These are phyloP conservation scores for Debaryomyces fabryi DNA, from an alignment of 1,139 yeast genomes.

Conservation along the genomic window DNA sequence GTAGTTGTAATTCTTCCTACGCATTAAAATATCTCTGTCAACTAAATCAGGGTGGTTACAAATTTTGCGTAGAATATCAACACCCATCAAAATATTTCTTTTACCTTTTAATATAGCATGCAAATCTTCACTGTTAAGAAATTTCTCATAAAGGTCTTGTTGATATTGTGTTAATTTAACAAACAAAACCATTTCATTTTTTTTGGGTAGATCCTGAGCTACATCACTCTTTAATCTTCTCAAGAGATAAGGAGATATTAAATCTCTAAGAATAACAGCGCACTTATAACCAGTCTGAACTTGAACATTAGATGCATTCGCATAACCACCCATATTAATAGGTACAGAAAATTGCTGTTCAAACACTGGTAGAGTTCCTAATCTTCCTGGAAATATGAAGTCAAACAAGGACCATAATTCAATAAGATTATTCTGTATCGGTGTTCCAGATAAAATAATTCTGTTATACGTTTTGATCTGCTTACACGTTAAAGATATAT, in stretches of 20 bases:
- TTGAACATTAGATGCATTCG: conserved; percentile 93
- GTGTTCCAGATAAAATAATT: conserved; percentile 90
- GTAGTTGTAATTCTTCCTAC: conserved; percentile 49
- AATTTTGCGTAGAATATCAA: conserved; percentile 84
- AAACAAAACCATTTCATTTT: conserved; percentile 90
- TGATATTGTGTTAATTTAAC: conserved; percentile 82
- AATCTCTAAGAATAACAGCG: conserved; percentile 85
- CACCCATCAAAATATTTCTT: conserved; percentile 84
- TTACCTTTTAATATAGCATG: conserved; percentile 73
- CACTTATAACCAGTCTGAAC: conserved; percentile 97
- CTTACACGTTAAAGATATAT: conserved; percentile 82
- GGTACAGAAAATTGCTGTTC: conserved; percentile 92
- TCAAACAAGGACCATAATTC: conserved; percentile 96
- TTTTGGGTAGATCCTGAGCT: conserved; percentile 94
- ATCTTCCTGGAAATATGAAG: conserved; percentile 89
- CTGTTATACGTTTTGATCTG: conserved; percentile 80
- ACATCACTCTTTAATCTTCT: conserved; percentile 91
- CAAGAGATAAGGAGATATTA: conserved; percentile 85
- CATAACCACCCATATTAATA: conserved; percentile 96
- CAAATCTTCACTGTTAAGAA: conserved; percentile 76
- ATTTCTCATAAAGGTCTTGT: conserved; percentile 69
- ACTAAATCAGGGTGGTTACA: conserved; percentile 96
- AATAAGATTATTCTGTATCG: conserved; percentile 87
- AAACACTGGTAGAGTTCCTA: conserved; percentile 93
- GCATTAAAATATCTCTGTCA: conserved; percentile 50